Evolutionary conservation across 208 protist genomes (phyloP).

Genomic region (Leishmania lainsoni): DNA sequence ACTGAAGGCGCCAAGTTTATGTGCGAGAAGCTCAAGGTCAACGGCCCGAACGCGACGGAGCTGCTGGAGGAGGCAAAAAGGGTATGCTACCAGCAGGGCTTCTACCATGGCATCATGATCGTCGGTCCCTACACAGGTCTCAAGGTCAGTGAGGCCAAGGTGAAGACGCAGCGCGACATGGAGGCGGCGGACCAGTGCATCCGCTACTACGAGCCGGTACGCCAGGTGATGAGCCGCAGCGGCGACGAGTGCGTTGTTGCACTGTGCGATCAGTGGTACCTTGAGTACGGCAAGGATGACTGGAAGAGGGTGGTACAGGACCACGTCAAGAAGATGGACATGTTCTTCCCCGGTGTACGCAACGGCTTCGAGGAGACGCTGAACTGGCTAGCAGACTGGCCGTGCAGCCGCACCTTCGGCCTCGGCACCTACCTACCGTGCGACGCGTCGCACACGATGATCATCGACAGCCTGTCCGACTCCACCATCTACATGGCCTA

Average conservation of each 20-base stretch:
- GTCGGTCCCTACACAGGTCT: slow-evolving; percentile 69
- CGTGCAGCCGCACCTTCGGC: slow-evolving; percentile 99
- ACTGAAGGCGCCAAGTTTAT: slow-evolving; percentile 78
- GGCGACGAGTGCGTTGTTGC: slow-evolving; percentile 99
- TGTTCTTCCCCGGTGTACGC: slow-evolving; percentile 92
- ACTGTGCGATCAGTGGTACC: slow-evolving; percentile 99
- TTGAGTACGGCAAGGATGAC: slow-evolving; percentile 98
- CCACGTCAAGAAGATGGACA: slow-evolving; percentile 92
- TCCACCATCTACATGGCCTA: slow-evolving; percentile 99
- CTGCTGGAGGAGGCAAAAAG: slow-evolving; percentile 98
- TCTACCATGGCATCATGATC: slow-evolving; percentile 97
- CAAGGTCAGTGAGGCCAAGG: slow-evolving; percentile 96
- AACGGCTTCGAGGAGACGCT: slow-evolving; percentile 95
- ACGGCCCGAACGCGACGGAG: slow-evolving; percentile 95
- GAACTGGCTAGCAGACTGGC: slow-evolving; percentile 99
- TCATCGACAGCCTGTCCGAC: slow-evolving; percentile 99
- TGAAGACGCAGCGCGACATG: slow-evolving; percentile 77
- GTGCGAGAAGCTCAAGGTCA: slow-evolving; percentile 97
- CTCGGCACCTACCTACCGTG: slow-evolving; percentile 99
- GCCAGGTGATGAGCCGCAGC: slow-evolving; percentile 97
- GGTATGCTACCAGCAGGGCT: slow-evolving; percentile 96
- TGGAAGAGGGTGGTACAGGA: slow-evolving; percentile 92
- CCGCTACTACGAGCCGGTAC: slow-evolving; percentile 97
- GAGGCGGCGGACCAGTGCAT: slow-evolving; percentile 83
- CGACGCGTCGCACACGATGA: slow-evolving; percentile 85